Base-by-base conservation (phyloP, 129 eudicot species). In the Calendula officinalis region DNA sequence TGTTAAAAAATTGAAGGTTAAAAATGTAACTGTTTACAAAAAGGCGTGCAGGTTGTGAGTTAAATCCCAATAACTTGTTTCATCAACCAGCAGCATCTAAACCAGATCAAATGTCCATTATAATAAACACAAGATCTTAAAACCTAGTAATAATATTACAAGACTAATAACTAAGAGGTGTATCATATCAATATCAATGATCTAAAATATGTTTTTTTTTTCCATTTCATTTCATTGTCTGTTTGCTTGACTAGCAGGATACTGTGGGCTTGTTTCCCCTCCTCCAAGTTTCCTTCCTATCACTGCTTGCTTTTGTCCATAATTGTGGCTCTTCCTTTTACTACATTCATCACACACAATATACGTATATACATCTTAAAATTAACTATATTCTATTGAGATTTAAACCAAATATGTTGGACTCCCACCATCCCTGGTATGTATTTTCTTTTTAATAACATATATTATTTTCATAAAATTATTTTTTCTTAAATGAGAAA, bases 201-300 rank as follows among this genome's bases (percentile, higher is more conserved):
- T n/a, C n/a, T n/a, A n/a, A n/a, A n/a, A n/a, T n/a, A n/a, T n/a
- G n/a, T n/a, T n/a, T n/a, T n/a, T n/a, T n/a, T n/a, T n/a, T n/a
- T n/a, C n/a, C n/a, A n/a, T n/a, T n/a, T 64, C 8, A 43, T 35
- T 37, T 65, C 83, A 68, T 56, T 68, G 69, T 69, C 79, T 74
- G 62, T 75, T 81, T 55, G 86, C 88, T 67, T 66, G 78, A 62
- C 60, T 74, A 59, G 70, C 79, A 46, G 87, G 82, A 61, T 77
- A 75, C 57, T 72, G 68, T 44, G 95, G 79, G 75, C 73, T 83
- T 36, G 64, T 45, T 73, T 68, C 71, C 45, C 79, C 62, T n/a
- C n/a, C n/a, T 14, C 88, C 98, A 46, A 91, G 71, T 73, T 73
- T 91, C 78, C 84, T 82, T 35, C 80, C 82, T 45, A 80, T 47